A percentile compares a stretch with the other conserved stretches of the same genome.
Conservation (phyloP, 2,329 filamentous ascomycete species). For the Aotearoamyces nothofagi region DNA sequence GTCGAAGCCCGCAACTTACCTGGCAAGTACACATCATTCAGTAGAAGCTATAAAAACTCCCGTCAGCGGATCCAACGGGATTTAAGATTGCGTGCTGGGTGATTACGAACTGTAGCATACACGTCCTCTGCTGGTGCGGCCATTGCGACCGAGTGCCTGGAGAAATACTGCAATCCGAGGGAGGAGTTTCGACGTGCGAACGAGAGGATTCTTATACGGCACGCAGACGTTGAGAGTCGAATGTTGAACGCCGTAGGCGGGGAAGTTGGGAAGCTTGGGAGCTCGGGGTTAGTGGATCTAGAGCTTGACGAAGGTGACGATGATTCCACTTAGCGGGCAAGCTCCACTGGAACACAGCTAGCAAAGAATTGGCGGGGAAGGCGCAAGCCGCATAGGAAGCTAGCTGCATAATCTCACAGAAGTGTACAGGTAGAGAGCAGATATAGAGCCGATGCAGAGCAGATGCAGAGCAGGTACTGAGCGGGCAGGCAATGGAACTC, state of each 20-base stretch:
- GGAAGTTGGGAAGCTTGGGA: neutral
- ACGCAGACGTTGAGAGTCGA: neutral
- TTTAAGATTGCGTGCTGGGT: slow-evolving; percentile 6
- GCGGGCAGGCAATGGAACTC: too few relatives aligned
- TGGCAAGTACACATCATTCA: slow-evolving; percentile 86
- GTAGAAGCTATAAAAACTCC: slow-evolving; percentile 56
- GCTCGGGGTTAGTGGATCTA: too few relatives aligned
- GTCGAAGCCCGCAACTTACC: slow-evolving; percentile 36
- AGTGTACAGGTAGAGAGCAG: too few relatives aligned
- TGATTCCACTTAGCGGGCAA: too few relatives aligned
- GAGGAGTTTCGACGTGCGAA: neutral
- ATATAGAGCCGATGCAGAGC: too few relatives aligned
- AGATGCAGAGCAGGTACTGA: too few relatives aligned
- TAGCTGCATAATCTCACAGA: neutral
- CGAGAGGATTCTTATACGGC: neutral
- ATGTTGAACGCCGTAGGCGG: neutral
- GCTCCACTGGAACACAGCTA: too few relatives aligned
- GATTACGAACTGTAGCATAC: slow-evolving; percentile 42
- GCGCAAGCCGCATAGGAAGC: too few relatives aligned
- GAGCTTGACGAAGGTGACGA: too few relatives aligned
- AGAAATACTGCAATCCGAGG: neutral
- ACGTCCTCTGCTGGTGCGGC: slow-evolving; percentile 34
- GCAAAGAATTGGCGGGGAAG: too few relatives aligned
- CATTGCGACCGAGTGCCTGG: slow-evolving; percentile 17
- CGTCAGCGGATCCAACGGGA: slow-evolving; percentile 4